Evolutionary conservation across 805 yeast genomes (phyloP), one percentile per base, ranked within the genome.

Genomic region (Lachancea nothofagi): DNA sequence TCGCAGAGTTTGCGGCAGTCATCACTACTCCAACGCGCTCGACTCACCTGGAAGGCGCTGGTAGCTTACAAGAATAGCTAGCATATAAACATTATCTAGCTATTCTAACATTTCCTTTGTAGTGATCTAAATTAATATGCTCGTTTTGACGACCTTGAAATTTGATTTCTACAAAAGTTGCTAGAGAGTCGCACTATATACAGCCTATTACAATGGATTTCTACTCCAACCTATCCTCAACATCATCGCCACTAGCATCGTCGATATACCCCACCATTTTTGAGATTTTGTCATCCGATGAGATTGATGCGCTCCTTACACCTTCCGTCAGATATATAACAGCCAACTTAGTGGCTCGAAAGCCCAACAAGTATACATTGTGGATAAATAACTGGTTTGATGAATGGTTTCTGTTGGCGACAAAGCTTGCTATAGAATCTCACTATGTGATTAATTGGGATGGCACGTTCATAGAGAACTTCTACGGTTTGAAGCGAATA

Each of bases 401-500:
- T 21, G 64, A 57, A 40, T 57, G 61, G 65, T 53, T 87, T 26
- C 81, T 81, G 50, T 57, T 81, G 3, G 43, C 75, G 2, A 44
- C 81, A 2, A 66, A 89, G 52, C 78, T 83, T 0, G 42, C 72
- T 3, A 64, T 90, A 1, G 97, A 93, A 59, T 78, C 78, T 68
- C 71, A 74, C 45, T 84, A 80, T 49, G 59, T 90, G 35, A 72
- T 66, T 37, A 68, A 69, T 35, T 84, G 93, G 86, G 89, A 85
- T 52, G 77, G 94, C 0, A 77, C 93, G 2, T 86, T 90, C 53
- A 86, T 95, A 0, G 97, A 90, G 59, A 83, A 84, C 55, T 90
- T 90, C 56, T 90, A 90, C 55, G 97, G 97, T 2, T 63, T 90
- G 47, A 87, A 87, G 54, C 68, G 95, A 25, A 55, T 68, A 18